Evolutionary conservation across 1,139 yeast species (phyloP), one percentile per base, ranked within the genome.

Genomic region (Scheffersomyces illinoinensis): DNA sequence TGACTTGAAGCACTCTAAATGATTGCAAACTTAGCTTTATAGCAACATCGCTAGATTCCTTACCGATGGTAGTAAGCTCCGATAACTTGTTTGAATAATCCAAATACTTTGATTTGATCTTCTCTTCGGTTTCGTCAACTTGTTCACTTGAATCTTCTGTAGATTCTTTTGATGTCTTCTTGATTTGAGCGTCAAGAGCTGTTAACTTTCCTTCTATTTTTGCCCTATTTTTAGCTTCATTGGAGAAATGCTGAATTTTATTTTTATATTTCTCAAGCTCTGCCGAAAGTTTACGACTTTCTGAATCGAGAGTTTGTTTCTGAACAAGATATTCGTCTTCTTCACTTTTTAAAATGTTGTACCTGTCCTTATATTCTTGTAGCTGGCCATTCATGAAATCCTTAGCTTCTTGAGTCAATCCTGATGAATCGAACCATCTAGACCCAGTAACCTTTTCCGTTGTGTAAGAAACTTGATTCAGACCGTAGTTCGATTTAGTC

Each of bases 401-500:
- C 56, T 71, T 77, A 1, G 71, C 71, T 54, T 77, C 78, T 51
- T 67, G 70, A 0, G 85, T 73, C 55, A 87, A 71, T 6, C 88
- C 87, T 47, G 76, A 74, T 2, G 75, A 70, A 50, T 77, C 81
- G 67, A 87, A 78, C 47, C 74, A 83, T 39, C 68, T 68, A 0
- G 80, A 67, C 17, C 67, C 66, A 5, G 60, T 58, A 8, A 79
- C 69, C 52, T 67, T 68, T 58, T 80, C 84, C 0, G 83, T 60
- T 72, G 76, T 59, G 67, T 79, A 77, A 56, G 79, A 76, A 2
- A 81, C 73, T 68, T 86, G 90, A 58, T 72, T 78, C 3, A 77
- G 71, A 20, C 93, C 93, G 71, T 87, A 89, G 26, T 70, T 73
- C 0, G 97, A 91, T 62, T 78, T 76, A 17, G 73, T 75, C 20